Evolutionary conservation across 495 filamentous ascomycete genomes (phyloP).

Genomic region (Pyrenula aspistea): DNA sequence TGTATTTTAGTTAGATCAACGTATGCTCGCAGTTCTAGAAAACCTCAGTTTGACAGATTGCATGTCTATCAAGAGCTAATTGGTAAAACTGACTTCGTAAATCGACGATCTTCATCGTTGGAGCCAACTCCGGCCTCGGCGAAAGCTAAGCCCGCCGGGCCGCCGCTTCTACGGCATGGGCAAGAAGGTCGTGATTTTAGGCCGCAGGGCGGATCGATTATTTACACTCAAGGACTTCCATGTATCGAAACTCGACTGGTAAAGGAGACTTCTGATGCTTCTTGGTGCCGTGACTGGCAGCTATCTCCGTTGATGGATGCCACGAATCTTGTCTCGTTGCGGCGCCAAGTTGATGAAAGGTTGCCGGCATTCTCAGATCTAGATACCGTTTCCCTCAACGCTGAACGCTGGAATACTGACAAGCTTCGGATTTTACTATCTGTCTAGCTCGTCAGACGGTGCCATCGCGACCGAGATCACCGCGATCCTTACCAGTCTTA

Average conservation of each 20-base stretch:
- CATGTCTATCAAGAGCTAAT: too few relatives aligned
- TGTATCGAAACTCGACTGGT: conserved; percentile 19
- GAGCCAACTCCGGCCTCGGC: background rate
- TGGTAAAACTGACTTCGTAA: too few relatives aligned
- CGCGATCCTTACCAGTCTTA: conserved; percentile 20
- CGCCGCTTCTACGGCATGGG: conserved; percentile 9
- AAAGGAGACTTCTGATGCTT: conserved; percentile 8
- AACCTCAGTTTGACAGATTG: too few relatives aligned
- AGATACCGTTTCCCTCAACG: conserved; percentile 19
- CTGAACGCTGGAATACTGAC: conserved; percentile 17
- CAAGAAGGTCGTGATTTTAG: conserved; percentile 6
- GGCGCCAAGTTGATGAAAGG: conserved; percentile 12
- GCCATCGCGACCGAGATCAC: conserved; percentile 13
- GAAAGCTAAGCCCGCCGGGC: conserved; percentile 1
- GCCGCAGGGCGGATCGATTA: conserved; percentile 12
- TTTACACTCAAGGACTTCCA: conserved; percentile 14
- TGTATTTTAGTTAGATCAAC: too few relatives aligned
- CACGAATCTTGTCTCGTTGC: conserved; percentile 12
- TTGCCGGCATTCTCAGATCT: conserved; percentile 16
- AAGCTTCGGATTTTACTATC: conserved; percentile 12
- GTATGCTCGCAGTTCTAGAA: too few relatives aligned
- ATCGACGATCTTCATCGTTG: background rate
- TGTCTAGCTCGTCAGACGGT: conserved; percentile 8
- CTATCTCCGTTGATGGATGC: conserved; percentile 1
- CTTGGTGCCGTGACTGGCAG: background rate